Percentiles rank a stretch among this genome's conserved stretches.
Evolutionary conservation across 768 basidiomycete genomes (phyloP).

Genomic region (Psilocybe tampanensis): DNA sequence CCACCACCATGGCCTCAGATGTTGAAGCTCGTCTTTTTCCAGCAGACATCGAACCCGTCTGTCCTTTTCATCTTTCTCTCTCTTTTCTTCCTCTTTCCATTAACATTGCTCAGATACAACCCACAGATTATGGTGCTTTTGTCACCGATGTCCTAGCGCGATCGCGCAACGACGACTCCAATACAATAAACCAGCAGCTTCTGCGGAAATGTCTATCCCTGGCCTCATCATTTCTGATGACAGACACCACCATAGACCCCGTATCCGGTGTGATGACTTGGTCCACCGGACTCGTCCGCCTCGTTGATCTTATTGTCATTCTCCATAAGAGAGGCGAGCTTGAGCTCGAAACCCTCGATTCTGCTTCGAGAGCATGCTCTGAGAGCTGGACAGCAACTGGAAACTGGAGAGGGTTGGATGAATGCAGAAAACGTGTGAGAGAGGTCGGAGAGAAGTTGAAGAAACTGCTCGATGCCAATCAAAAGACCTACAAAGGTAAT

Average conservation of each 20-base stretch:
- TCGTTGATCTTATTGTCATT: conserved; percentile 75
- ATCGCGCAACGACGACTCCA: conserved; percentile 13
- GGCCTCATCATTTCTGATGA: conserved; percentile 77
- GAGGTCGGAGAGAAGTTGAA: conserved; percentile 65
- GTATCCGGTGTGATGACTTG: conserved; percentile 61
- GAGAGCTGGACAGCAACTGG: conserved; percentile 81
- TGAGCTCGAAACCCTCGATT: conserved; percentile 76
- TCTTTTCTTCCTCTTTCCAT: conserved; percentile 3
- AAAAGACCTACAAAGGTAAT: conserved; percentile 46
- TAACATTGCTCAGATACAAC: conserved; percentile 30
- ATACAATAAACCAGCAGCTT: conserved; percentile 58
- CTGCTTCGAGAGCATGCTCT: conserved; percentile 69
- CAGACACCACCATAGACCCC: conserved; percentile 69
- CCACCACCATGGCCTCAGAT: conserved; percentile 17
- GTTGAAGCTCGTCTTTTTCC: conserved; percentile 13
- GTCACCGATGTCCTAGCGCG: conserved; percentile 57
- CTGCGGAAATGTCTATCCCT: conserved; percentile 69
- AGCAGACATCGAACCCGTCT: conserved; percentile 21
- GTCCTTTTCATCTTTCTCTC: conserved; percentile 3
- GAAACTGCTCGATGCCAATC: conserved; percentile 56
- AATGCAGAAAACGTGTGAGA: conserved; percentile 62
- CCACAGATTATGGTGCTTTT: conserved; percentile 64
- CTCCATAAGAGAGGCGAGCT: conserved; percentile 68
- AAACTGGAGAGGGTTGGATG: conserved; percentile 68
- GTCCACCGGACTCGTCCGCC: conserved; percentile 64